A percentile compares a stretch with the other conserved stretches of the same genome.
These are phyloP conservation scores for Piper longum DNA, from an alignment of 164 flowering plant genomes.

Conservation along the genomic window DNA sequence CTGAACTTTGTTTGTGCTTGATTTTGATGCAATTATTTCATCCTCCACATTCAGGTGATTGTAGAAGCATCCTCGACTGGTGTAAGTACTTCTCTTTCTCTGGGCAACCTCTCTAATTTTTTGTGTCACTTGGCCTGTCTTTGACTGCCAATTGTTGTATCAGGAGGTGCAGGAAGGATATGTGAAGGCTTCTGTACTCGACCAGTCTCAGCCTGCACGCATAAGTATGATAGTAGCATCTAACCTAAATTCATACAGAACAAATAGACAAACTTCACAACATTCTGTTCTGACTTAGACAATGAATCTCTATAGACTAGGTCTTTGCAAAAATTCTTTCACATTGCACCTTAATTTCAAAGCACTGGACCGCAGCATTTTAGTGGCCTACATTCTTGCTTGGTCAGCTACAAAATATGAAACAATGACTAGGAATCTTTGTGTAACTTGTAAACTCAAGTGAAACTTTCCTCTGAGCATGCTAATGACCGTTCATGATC, in stretches of 20 bases:
- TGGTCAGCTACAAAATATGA: too few species aligned
- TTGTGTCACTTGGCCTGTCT: background rate
- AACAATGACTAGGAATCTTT: too few species aligned
- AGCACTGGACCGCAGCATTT: too few species aligned
- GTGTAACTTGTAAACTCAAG: background rate
- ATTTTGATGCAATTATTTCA: background rate
- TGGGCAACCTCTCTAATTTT: background rate
- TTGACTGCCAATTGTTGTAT: background rate
- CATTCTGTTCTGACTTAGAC: background rate
- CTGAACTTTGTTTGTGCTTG: background rate
- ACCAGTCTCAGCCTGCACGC: constrained; percentile 10
- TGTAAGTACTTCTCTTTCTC: constrained; percentile 1
- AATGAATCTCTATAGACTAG: background rate
- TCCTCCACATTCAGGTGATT: constrained; percentile 5
- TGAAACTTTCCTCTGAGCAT: background rate
- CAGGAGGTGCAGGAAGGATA: constrained; percentile 14
- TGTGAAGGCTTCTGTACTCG: constrained; percentile 11
- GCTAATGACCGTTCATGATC: background rate
- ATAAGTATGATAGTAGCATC: constrained; percentile 16
- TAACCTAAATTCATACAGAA: background rate
- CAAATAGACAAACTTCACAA: background rate
- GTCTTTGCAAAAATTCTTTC: background rate
- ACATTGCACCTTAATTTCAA: background rate
- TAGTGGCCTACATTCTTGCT: background rate
- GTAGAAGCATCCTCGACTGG: constrained; percentile 1